phyloP scores from a whole-genome alignment of 306 rosid species.

The Malus sylvestris region DNA sequence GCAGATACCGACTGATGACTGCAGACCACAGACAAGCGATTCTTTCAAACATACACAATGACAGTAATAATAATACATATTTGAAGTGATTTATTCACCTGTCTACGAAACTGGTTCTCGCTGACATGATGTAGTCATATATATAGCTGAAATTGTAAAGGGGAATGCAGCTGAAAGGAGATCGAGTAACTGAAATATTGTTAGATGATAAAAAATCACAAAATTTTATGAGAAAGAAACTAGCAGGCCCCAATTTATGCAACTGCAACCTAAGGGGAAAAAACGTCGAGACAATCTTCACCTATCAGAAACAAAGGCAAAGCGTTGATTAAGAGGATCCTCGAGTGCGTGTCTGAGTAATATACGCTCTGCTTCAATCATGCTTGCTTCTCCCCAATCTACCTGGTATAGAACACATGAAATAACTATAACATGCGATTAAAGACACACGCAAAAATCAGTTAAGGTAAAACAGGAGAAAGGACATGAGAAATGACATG shows the following conservation, averaged over 20 bases:
- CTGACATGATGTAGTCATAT: conserved; percentile 82
- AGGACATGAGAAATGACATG: too few species aligned
- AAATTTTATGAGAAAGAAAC: not conserved
- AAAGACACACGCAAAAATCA: not conserved
- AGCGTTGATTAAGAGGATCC: conserved; percentile 82
- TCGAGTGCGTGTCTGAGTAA: conserved; percentile 75
- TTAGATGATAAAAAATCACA: conserved; percentile 27
- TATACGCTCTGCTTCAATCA: conserved; percentile 92
- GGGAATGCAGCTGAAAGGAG: conserved; percentile 91
- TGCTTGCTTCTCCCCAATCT: conserved; percentile 98
- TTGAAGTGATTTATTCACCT: conserved; percentile 42
- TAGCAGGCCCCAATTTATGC: not conserved
- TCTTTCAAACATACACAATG: not conserved
- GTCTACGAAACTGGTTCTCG: conserved; percentile 89
- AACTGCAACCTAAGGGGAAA: not conserved
- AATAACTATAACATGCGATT: conserved; percentile 19
- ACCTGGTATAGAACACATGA: conserved; percentile 53
- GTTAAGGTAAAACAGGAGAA: not conserved
- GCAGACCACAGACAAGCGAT: not conserved
- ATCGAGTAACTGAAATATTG: conserved; percentile 59
- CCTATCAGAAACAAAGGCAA: conserved; percentile 97
- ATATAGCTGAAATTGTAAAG: conserved; percentile 90
- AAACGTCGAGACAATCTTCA: conserved; percentile 44
- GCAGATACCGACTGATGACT: not conserved
- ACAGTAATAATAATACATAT: not conserved